Base-by-base conservation (phyloP, 176 grass and related monocot species). In the Zizania latifolia region DNA sequence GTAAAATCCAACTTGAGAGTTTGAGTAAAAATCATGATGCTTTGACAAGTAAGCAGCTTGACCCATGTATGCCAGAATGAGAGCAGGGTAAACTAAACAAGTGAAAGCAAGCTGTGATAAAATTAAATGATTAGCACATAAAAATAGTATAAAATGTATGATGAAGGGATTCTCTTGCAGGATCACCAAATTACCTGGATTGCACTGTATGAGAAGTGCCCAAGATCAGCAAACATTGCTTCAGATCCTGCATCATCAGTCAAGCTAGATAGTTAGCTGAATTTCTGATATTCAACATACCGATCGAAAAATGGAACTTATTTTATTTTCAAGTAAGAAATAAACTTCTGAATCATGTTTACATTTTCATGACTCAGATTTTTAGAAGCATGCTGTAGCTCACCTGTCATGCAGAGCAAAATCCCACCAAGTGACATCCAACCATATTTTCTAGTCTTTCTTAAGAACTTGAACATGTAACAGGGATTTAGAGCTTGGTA, bases 401-500 rank as follows among this genome's bases (percentile, higher is more conserved):
- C 78, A 99, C 95, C 95, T 84, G 95, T 99, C 81, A 99, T 92
- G 80, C 95, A 99, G 32, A 99, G 76, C 72, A 99, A 85, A 70
- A 99, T 94, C 79, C 95, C 95, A 38, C 95, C 95, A n/a, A 99
- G 83, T 1, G 95, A 99, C 95, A 99, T 99, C 95, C 95, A 99
- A 58, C 95, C 95, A 79, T 75, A 72, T 58, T 90, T 94, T 72
- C 78, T 94, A 31, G 95, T 99, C 90, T 99, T 99, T 68, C 83
- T 99, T 71, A 99, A 76, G 85, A 99, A 99, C 74, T 81, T 94
- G 72, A 86, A 84, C 95, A 99, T 99, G 70, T 94, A 86, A 80
- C 55, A 88, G 21, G 95, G 95, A 48, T 93, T 94, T 29, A 99
- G 76, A 61, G 89, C 89, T 80, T 90, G 79, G 75, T 99, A 99